Base-by-base conservation (phyloP, 1,284 basidiomycete species). In the Xerocomus minutiporus region DNA sequence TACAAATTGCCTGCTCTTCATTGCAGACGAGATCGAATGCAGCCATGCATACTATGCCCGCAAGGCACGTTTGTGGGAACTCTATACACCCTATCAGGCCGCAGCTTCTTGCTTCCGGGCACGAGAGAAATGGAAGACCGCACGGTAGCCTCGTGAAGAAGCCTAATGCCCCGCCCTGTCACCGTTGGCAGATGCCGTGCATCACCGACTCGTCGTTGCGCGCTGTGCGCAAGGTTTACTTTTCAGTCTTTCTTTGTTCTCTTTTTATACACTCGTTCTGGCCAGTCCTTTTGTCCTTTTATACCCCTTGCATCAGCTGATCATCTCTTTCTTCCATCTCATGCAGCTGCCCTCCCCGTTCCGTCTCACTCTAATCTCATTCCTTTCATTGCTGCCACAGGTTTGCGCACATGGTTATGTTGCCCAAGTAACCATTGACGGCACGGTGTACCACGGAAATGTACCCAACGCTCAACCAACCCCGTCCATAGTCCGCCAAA, bases 381-480 rank as follows among this genome's bases (percentile, higher is more conserved):
- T 58, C 20, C 42, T 68, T 49, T 39, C 44, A 23, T 46, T 39
- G 5, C 25, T 61, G 11, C 59, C 68, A 11, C 68, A 56, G 48
- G 81, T 76, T 39, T 68, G 72, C 17, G 83, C 80, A 3, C 86
- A 88, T 57, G 86, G 86, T 17, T 81, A 76, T 62, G 68, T 88
- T 36, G 63, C 68, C 43, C 60, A 69, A 41, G 67, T 88, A 46
- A 71, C 71, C 48, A 77, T 86, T 57, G 80, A 83, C 49, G 81
- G 82, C 50, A 77, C 74, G 57, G 57, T 59, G 6, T 87, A 75
- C 71, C 55, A 61, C 39, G 86, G 86, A 50, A 79, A 83, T 63
- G 60, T 69, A 9, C 82, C 83, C 39, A 70, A 70, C 52, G 73
- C 72, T 20, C 49, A 69, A 32, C 63, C 73, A 41, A 67, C 67